Conservation (phyloP, 1,139 yeast species). For the Geotrichum aggregatum region DNA sequence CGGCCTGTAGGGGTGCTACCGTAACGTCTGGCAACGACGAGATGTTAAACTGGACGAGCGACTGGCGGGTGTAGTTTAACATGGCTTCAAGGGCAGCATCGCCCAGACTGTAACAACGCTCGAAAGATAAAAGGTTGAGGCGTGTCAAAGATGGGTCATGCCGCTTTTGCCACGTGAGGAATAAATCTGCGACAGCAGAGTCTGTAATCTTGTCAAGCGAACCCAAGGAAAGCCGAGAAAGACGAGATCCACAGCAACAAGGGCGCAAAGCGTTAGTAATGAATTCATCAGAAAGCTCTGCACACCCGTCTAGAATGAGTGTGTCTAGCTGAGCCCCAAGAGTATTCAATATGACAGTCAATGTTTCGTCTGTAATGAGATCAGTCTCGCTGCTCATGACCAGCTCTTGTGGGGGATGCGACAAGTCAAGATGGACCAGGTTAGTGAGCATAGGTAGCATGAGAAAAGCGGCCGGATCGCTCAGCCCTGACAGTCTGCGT, state of each 20-base stretch:
- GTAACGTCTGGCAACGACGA: conserved; percentile 67
- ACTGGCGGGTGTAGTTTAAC: conserved; percentile 57
- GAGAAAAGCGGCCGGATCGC: conserved; percentile 54
- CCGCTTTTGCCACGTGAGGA: conserved; percentile 47
- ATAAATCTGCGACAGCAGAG: conserved; percentile 57
- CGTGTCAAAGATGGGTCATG: conserved; percentile 54
- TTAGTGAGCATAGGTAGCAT: conserved; percentile 58
- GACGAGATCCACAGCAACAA: conserved; percentile 46
- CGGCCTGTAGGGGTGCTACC: conserved; percentile 47
- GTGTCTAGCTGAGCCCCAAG: conserved; percentile 59
- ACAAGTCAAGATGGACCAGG: conserved; percentile 58
- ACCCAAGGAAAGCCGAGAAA: conserved; percentile 52
- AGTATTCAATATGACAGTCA: conserved; percentile 58
- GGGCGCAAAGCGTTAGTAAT: conserved; percentile 56
- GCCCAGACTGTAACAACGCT: conserved; percentile 61
- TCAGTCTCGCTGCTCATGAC: conserved; percentile 37
- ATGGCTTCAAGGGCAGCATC: conserved; percentile 60
- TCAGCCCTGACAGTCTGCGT: conserved; percentile 69
- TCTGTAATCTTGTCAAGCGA: conserved; percentile 60
- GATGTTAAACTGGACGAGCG: conserved; percentile 63
- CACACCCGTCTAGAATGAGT: conserved; percentile 67
- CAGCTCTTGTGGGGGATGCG: conserved; percentile 47
- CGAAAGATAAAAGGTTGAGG: conserved; percentile 44
- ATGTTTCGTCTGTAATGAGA: conserved; percentile 67
- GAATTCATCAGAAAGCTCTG: conserved; percentile 62